Evolutionary conservation across 345 rosid genomes (phyloP).

Genomic region (Salix udensis): DNA sequence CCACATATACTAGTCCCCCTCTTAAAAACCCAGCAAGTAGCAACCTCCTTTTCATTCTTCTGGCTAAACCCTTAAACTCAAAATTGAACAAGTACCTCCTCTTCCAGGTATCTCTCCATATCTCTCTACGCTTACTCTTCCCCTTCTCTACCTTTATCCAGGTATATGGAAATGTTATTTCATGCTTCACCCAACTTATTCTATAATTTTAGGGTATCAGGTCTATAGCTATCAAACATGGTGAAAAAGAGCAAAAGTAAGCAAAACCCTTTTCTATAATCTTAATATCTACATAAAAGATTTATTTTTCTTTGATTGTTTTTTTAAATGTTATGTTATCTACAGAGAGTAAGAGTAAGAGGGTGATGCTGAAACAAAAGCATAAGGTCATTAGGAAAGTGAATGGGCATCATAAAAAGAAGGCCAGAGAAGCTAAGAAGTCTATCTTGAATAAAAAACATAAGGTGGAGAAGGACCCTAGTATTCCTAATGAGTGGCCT

Average conservation of each 20-base stretch:
- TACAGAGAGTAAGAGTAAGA: conserved; percentile 84
- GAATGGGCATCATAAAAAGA: conserved; percentile 90
- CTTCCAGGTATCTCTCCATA: too few relatives aligned
- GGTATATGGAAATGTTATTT: too few relatives aligned
- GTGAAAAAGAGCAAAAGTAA: conserved; percentile 84
- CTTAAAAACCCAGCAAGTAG: too few relatives aligned
- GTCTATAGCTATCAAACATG: conserved; percentile 30
- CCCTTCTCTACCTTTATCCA: too few relatives aligned
- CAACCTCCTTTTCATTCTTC: too few relatives aligned
- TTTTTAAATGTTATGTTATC: background rate
- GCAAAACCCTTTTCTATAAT: conserved; percentile 14
- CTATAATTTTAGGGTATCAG: too few relatives aligned
- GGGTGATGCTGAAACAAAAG: conserved; percentile 74
- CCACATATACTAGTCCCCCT: too few relatives aligned
- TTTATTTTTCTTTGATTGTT: background rate
- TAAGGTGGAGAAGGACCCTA: conserved; percentile 93
- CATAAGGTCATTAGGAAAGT: conserved; percentile 81
- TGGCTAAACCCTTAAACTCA: too few relatives aligned
- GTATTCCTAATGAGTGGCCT: conserved; percentile 96
- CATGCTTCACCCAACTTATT: too few relatives aligned
- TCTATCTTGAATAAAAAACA: conserved; percentile 46
- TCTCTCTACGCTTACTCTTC: too few relatives aligned
- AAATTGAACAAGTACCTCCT: too few relatives aligned
- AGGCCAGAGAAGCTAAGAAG: conserved; percentile 91
- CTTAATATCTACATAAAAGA: background rate